Evolutionary conservation across 2,329 filamentous ascomycete genomes (phyloP).

Genomic region (Metarhizium brunneum): DNA sequence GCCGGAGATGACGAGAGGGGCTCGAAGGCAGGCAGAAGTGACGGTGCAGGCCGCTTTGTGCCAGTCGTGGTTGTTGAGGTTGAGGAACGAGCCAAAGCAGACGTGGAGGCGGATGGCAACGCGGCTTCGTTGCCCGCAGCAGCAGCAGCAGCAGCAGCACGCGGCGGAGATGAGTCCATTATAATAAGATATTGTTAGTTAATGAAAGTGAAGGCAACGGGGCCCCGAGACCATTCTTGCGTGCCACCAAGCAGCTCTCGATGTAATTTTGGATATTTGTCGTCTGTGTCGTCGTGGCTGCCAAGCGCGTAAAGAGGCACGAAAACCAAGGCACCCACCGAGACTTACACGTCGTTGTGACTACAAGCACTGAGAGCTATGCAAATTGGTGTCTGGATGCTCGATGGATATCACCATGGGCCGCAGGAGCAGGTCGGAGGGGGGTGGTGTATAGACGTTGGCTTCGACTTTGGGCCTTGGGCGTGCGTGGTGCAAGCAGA

Average conservation of each 20-base stretch:
- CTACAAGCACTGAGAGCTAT: no score
- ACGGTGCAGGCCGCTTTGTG: conserved; percentile 54
- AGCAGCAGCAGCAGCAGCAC: neutral
- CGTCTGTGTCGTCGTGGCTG: conserved; percentile 7
- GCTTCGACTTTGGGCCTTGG: conserved; percentile 1
- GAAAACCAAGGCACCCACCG: neutral
- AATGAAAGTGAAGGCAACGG: neutral
- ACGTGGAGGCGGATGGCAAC: conserved; percentile 17
- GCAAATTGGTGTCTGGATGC: neutral
- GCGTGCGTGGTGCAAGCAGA: conserved; percentile 1
- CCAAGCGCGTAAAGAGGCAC: conserved; percentile 4
- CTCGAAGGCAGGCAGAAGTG: conserved; percentile 71
- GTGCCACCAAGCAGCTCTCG: neutral
- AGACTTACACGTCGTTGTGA: neutral
- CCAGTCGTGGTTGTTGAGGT: conserved; percentile 24
- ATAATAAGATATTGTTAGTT: neutral
- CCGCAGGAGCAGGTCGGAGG: conserved; percentile 1
- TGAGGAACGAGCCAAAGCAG: neutral
- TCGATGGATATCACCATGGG: neutral
- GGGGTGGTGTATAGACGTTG: neutral
- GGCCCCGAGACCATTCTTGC: neutral
- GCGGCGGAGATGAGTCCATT: conserved; percentile 33
- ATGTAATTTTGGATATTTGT: conserved; percentile 1
- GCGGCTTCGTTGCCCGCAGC: conserved; percentile 18
- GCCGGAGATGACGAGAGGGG: conserved; percentile 68